Evolutionary conservation across 345 rosid species (phyloP).

Genomic region (Durio zibethinus): DNA sequence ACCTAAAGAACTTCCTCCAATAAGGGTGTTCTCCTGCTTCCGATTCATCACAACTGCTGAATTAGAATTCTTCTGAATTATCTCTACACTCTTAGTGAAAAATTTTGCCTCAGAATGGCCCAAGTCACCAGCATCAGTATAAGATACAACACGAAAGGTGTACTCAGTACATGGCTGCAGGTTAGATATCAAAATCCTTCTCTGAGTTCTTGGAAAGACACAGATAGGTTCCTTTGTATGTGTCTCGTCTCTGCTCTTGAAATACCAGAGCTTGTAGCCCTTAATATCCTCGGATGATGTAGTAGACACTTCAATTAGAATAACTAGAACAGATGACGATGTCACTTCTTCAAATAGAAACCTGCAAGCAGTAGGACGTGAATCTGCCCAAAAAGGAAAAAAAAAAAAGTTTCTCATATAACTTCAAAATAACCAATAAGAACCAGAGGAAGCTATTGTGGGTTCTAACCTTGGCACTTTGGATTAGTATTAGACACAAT

Average conservation of each 20-base stretch:
- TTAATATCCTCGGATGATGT: conserved; percentile 42
- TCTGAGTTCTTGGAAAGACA: conserved; percentile 60
- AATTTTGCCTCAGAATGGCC: conserved; percentile 73
- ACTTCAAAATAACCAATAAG: neutral
- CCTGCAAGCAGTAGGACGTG: conserved; percentile 76
- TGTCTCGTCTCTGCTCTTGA: conserved; percentile 63
- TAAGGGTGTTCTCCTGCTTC: conserved; percentile 32
- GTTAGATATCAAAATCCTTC: conserved; percentile 74
- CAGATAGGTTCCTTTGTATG: conserved; percentile 50
- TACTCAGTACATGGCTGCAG: conserved; percentile 88
- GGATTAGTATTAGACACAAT: conserved; percentile 31
- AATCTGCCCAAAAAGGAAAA: conserved; percentile 37
- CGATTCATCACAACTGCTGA: conserved; percentile 25
- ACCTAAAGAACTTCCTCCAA: conserved; percentile 40
- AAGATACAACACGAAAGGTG: conserved; percentile 56
- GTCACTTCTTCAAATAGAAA: conserved; percentile 81
- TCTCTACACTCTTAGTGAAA: conserved; percentile 63
- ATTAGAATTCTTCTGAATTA: conserved; percentile 44
- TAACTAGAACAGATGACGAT: conserved; percentile 52
- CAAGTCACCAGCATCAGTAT: conserved; percentile 45
- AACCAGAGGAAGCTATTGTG: neutral
- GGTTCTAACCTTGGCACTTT: conserved; percentile 53
- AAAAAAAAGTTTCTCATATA: conserved; percentile 14
- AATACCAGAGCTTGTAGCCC: conserved; percentile 94
- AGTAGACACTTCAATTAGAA: conserved; percentile 58